Conservation (phyloP, 192 early-diverging fungal species). For the Rhizophagus clarus region DNA sequence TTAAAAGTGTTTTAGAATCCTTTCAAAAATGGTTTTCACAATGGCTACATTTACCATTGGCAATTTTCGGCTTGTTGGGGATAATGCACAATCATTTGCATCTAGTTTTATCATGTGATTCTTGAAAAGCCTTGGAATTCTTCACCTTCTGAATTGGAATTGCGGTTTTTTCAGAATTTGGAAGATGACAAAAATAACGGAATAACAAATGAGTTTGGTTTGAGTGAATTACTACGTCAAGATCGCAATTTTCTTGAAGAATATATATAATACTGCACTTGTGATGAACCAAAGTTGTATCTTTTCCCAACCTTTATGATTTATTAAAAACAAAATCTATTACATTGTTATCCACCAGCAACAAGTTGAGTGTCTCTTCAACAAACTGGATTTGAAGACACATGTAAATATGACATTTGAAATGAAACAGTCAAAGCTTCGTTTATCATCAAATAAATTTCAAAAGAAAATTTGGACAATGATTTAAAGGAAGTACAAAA, state of each 20-base stretch:
- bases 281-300: neutral
- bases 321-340: neutral
- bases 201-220: conserved; percentile 5
- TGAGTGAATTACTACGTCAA: too few species aligned
- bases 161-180: neutral
- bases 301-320: neutral
- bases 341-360: neutral
- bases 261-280: neutral
- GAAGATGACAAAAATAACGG: neutral
- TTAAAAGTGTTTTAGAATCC: neutral
- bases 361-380: neutral
- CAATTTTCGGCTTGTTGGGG: neutral
- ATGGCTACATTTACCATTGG: neutral
- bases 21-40: neutral
- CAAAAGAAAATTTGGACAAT: too few species aligned
- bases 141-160: neutral
- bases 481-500: neutral
- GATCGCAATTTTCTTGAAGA: neutral
- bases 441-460: neutral
- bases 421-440: neutral
- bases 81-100: neutral
- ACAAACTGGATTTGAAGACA: neutral
- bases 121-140: neutral
- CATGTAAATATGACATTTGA: neutral
- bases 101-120: neutral